Evolutionary conservation across 164 flowering plant species (phyloP), one percentile per base, ranked within the genome.

Genomic region (Paratinospora sagittata): DNA sequence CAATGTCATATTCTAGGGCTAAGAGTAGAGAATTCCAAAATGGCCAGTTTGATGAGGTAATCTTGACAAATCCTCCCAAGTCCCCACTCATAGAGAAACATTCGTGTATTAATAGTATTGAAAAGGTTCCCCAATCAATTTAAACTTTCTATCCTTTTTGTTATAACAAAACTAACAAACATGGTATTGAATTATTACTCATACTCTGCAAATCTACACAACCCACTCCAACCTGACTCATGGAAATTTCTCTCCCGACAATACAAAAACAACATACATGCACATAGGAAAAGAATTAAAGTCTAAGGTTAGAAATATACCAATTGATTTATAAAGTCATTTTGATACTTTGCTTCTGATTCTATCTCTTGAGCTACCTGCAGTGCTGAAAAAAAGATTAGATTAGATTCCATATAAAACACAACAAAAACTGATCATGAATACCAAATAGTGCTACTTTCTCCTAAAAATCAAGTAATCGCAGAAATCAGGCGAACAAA

Each of bases 311-410:
- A 16, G 21, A 58, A 14, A 9, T 33, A 39, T 82, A 85, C 88
- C 88, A 85, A 52, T 64, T 82, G 84, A 68, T 70, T 72, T n/a
- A 85, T 57, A 39, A 82, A 70, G 21, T 84, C 86, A 78, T 77
- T 85, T 68, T 85, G 88, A 78, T 67, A 68, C 75, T 78, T 84
- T 34, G 88, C 82, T 76, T 85, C 88, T 41, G 85, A 41, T 58
- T 76, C 84, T 65, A 85, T 85, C 77, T 82, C 88, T 81, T 84
- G 82, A 37, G 88, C 88, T 69, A 85, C 88, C 88, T 85, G 84
- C 76, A 80, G n/a, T 23, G 41, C 27, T 49, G 16, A n/a, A 34
- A 70, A 19, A n/a, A 67, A 16, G 57, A 34, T n/a, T 12, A 68
- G 9, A 23, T 45, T 16, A 41, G 9, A 49, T 19, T 16, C 21